Percentiles rank a stretch among this genome's conserved stretches.
Conservation (phyloP, 176 grass and related monocot genomes). For the Eremochloa ophiuroides region DNA sequence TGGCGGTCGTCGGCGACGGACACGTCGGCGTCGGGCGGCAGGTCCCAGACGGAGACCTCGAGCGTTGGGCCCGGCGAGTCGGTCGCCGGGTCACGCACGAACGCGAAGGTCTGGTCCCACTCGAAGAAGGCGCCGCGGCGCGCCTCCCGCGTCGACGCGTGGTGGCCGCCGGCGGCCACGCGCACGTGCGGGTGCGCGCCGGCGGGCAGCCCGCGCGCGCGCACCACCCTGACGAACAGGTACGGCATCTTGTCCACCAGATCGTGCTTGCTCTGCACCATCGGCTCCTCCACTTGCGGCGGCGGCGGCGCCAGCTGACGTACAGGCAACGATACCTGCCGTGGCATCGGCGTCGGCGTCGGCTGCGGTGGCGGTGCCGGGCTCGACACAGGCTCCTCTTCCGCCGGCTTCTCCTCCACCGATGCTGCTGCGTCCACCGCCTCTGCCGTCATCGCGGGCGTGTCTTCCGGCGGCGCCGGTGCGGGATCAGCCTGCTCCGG, state of each 20-base stretch:
- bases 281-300: constrained; percentile 31
- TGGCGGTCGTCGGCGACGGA: constrained; percentile 47
- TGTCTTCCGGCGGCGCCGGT: neutral
- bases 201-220: constrained; percentile 50
- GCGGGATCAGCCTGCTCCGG: neutral
- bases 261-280: constrained; percentile 65
- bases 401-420: constrained; percentile 20
- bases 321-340: constrained; percentile 16
- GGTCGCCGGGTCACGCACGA: constrained; percentile 48
- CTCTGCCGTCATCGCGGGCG: neutral
- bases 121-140: constrained; percentile 71
- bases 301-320: neutral
- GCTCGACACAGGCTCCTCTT: neutral
- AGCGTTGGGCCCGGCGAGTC: constrained; percentile 56
- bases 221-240: constrained; percentile 78
- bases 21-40: constrained; percentile 60
- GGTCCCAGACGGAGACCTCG: constrained; percentile 83
- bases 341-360: constrained; percentile 12
- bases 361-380: constrained; percentile 9
- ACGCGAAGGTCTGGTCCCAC: constrained; percentile 93
- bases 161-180: constrained; percentile 50
- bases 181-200: constrained; percentile 68
- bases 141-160: constrained; percentile 53
- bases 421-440: neutral
- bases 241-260: constrained; percentile 97